Evolutionary conservation across 768 basidiomycete genomes (phyloP).

Genomic region (Sporobolomyces phaffii): DNA sequence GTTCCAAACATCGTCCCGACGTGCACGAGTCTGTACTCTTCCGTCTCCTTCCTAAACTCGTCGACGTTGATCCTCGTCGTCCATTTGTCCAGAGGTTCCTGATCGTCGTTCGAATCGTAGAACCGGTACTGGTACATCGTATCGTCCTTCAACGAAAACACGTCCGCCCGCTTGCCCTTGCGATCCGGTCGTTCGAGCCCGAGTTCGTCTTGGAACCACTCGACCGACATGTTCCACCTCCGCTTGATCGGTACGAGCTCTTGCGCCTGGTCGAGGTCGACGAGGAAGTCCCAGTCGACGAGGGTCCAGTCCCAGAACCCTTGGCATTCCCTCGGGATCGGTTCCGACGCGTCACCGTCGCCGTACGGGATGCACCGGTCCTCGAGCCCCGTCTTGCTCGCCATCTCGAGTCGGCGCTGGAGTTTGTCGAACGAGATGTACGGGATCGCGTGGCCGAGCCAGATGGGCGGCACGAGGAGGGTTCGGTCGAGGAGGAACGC

Average conservation of each 20-base stretch:
- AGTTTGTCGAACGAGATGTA: slow-evolving; percentile 58
- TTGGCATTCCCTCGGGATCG: slow-evolving; percentile 54
- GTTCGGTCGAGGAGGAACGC: slow-evolving; percentile 66
- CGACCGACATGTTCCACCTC: slow-evolving; percentile 53
- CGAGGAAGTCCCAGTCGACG: slow-evolving; percentile 65
- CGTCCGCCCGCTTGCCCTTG: slow-evolving; percentile 48
- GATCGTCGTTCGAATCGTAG: slow-evolving; percentile 50
- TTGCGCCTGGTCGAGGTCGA: slow-evolving; percentile 51
- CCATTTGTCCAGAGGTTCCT: slow-evolving; percentile 42
- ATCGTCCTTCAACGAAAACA: slow-evolving; percentile 54
- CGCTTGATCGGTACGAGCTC: slow-evolving; percentile 48
- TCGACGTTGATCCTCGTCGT: slow-evolving; percentile 40
- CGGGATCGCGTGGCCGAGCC: slow-evolving; percentile 61
- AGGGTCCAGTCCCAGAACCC: slow-evolving; percentile 60
- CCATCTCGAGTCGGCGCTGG: slow-evolving; percentile 49
- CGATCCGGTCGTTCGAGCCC: slow-evolving; percentile 18
- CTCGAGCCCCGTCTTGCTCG: slow-evolving; percentile 48
- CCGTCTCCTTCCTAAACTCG: slow-evolving; percentile 49
- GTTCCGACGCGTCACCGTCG: slow-evolving; percentile 53
- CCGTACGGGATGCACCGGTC: slow-evolving; percentile 35
- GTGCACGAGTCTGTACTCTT: slow-evolving; percentile 56
- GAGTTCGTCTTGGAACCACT: slow-evolving; percentile 53
- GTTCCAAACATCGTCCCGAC: slow-evolving; percentile 73
- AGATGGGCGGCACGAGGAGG: slow-evolving; percentile 68
- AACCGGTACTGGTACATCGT: slow-evolving; percentile 62